phyloP scores from a whole-genome alignment of 176 grass and related monocot species.

The Phragmites australis region DNA sequence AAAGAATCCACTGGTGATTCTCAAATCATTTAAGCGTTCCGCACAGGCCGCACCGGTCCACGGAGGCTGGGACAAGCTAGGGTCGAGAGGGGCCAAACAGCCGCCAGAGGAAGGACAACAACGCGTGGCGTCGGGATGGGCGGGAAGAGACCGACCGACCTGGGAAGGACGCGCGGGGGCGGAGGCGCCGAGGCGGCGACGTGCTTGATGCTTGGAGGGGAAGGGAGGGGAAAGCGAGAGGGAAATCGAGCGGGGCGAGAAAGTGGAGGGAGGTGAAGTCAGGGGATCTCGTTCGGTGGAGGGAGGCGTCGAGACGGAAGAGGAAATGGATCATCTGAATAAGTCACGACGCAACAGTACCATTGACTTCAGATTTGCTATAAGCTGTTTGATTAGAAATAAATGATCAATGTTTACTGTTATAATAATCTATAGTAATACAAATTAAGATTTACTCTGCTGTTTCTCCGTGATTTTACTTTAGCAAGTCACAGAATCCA shows the following conservation, averaged over 20 bases:
- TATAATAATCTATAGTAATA: too few relatives aligned
- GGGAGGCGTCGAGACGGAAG: too few relatives aligned
- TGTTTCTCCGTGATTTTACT: too few relatives aligned
- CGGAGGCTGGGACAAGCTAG: not conserved
- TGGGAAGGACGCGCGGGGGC: not conserved
- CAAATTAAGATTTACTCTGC: too few relatives aligned
- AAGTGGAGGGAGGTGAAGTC: conserved; percentile 4
- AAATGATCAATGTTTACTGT: too few relatives aligned
- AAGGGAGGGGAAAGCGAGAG: not conserved
- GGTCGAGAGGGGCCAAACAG: not conserved
- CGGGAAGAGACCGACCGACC: not conserved
- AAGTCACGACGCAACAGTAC: too few relatives aligned
- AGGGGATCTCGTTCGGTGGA: too few relatives aligned
- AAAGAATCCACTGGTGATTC: not conserved
- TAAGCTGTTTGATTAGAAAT: too few relatives aligned
- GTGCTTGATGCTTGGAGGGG: not conserved
- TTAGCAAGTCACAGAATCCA: too few relatives aligned
- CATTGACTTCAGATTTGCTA: too few relatives aligned
- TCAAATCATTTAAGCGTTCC: not conserved
- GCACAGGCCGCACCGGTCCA: conserved; percentile 14
- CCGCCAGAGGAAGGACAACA: not conserved
- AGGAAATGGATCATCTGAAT: too few relatives aligned
- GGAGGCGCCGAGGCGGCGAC: conserved; percentile 20
- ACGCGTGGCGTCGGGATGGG: not conserved
- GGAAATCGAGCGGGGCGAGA: not conserved